Evolutionary conservation across 176 grass and related monocot genomes (phyloP), one percentile per base, ranked within the genome.

Genomic region (Otatea glauca): DNA sequence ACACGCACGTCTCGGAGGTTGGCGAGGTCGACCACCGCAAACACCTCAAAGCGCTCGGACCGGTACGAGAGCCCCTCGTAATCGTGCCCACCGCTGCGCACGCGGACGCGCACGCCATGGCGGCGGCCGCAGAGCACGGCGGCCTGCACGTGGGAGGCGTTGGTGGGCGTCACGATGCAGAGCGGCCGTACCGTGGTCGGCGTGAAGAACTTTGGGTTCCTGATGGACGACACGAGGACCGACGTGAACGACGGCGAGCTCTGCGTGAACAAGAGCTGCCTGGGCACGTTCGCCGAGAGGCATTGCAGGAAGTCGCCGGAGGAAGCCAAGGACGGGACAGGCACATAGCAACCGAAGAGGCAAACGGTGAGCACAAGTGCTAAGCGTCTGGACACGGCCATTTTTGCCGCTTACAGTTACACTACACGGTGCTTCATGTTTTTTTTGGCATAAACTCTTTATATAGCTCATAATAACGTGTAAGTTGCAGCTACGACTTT

Each of bases 11-110:
- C 32, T 3, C 77, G 72, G 44, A 87, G 64, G 41, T 58, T 24
- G 0, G 79, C n/a, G 38, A 90, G 79, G 72, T 90, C 83, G 76
- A 90, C 67, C 42, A 90, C 61, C 16, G 75, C 66, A 48, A 93
- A 90, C 70, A 11, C 27, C 60, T 80, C 82, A 5, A 29, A 41
- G 15, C 65, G 15, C 55, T 77, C 77, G 6, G 92, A 90, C 24
- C 92, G 81, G 83, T 90, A 97, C n/a, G 92, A 97, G 27, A 94
- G 89, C 48, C 91, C 94, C 74, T 96, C 89, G 77, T 93, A 96
- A 82, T 96, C 91, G 72, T 96, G 94, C 44, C 93, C 93, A 1
- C 83, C 83, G 49, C 70, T 90, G 83, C 76, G 20, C 59, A 75
- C 38, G 43, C 90, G 87, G 60, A 87, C 4, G 23, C 47, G 49